phyloP scores from a whole-genome alignment of 106 monocot genomes.

The Allium cepa region DNA sequence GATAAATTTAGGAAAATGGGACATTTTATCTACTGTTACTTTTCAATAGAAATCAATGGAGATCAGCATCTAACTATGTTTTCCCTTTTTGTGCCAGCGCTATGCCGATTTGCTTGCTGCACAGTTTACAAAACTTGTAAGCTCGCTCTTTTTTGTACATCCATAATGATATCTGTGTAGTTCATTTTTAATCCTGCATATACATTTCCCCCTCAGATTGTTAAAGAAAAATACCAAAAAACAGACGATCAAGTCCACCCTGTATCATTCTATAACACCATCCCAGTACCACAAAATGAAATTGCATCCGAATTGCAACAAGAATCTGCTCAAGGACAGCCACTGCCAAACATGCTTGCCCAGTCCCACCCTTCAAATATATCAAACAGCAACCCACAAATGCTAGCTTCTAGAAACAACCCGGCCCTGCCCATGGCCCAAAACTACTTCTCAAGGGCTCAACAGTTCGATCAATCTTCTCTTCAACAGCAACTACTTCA shows the following conservation, averaged over 20 bases:
- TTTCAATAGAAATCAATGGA: no score
- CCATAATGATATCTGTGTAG: background rate
- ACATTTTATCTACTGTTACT: no score
- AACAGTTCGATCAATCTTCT: constrained; percentile 54
- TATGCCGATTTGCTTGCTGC: constrained; percentile 76
- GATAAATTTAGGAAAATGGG: no score
- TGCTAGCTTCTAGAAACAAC: constrained; percentile 47
- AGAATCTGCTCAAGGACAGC: constrained; percentile 5
- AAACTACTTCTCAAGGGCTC: constrained; percentile 41
- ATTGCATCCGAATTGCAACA: constrained; percentile 33
- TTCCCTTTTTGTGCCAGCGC: constrained; percentile 30
- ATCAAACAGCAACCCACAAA: constrained; percentile 19
- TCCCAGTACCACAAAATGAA: constrained; percentile 36
- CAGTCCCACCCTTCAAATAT: constrained; percentile 31
- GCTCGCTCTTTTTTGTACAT: background rate
- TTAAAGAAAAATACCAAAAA: constrained; percentile 53
- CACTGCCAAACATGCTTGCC: constrained; percentile 1
- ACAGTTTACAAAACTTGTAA: constrained; percentile 58
- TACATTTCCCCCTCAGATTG: constrained; percentile 37
- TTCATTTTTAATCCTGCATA: constrained; percentile 6
- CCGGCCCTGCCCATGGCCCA: constrained; percentile 30
- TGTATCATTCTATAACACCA: constrained; percentile 2
- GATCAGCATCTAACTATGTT: background rate
- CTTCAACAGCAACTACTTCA: constrained; percentile 60
- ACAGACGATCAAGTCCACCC: constrained; percentile 51